Conservation (phyloP, 2,329 filamentous ascomycete species). For the Colletotrichum limetticola region DNA sequence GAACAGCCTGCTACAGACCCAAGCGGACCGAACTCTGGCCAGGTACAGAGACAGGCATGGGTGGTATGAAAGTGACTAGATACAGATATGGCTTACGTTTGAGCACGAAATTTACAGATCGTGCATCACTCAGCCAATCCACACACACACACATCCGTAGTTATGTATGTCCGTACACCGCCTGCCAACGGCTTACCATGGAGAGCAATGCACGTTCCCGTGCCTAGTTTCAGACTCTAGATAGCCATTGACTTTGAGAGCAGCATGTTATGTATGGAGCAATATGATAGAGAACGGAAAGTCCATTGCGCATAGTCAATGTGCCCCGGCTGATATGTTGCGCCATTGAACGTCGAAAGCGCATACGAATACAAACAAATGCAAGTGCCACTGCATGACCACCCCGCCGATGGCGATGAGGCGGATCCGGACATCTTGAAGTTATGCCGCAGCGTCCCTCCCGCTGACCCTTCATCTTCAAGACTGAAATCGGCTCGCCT, state of each 20-base stretch:
- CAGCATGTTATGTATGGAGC: neutral
- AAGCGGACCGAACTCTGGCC: neutral
- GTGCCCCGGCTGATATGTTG: neutral
- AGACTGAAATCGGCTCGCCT: neutral
- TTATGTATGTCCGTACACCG: neutral
- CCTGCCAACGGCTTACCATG: neutral
- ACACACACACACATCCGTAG: neutral
- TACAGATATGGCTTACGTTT: neutral
- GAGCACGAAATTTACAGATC: neutral
- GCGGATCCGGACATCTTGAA: neutral
- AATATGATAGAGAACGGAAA: neutral
- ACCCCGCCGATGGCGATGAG: neutral
- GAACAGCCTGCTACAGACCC: neutral
- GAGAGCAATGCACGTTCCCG: neutral
- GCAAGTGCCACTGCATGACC: neutral
- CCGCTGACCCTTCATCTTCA: neutral
- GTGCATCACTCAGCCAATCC: neutral
- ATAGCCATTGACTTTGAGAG: neutral
- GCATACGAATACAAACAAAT: neutral
- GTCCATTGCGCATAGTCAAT: neutral
- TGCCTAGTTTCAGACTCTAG: neutral
- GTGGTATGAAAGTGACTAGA: neutral
- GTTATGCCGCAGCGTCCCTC: neutral
- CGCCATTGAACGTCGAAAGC: neutral
- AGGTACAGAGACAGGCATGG: neutral